A percentile compares a stretch with the other conserved stretches of the same genome.
phyloP scores from a whole-genome alignment of 257 asterid species.

The Leonotis leonurus region DNA sequence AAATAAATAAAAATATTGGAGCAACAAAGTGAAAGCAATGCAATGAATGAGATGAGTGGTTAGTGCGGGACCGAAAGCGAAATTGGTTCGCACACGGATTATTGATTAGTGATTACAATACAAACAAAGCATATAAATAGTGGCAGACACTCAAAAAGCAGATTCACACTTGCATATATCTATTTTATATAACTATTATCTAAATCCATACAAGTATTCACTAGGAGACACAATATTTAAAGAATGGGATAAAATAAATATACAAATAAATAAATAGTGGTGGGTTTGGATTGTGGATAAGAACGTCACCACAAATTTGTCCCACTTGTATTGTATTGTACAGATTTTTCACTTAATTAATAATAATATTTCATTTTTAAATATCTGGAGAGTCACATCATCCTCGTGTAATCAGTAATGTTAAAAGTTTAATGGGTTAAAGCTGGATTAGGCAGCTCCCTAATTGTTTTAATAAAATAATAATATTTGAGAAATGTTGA shows the following conservation, averaged over 20 bases:
- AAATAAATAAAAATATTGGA: constrained; percentile 6
- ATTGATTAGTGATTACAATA: too few relatives aligned
- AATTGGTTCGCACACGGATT: constrained; percentile 8
- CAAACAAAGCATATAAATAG: not conserved
- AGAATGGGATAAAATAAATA: not conserved
- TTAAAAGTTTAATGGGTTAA: not conserved
- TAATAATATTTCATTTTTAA: not conserved
- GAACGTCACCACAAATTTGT: constrained; percentile 17
- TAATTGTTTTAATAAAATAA: not conserved
- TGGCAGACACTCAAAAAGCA: constrained; percentile 19
- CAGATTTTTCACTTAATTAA: not conserved
- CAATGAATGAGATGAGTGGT: not conserved
- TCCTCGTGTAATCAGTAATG: not conserved
- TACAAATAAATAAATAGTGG: not conserved
- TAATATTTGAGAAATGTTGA: too few relatives aligned
- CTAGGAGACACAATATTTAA: not conserved
- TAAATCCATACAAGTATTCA: too few relatives aligned
- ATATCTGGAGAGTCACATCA: not conserved
- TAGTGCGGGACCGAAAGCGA: constrained; percentile 21
- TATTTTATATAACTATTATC: too few relatives aligned
- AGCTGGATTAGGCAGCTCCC: not conserved
- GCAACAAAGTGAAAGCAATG: not conserved
- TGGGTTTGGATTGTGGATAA: constrained; percentile 24
- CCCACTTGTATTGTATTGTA: too few relatives aligned
- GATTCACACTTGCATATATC: not conserved